Evolutionary conservation across 345 rosid species (phyloP).

Genomic region (Boechera retrofracta): DNA sequence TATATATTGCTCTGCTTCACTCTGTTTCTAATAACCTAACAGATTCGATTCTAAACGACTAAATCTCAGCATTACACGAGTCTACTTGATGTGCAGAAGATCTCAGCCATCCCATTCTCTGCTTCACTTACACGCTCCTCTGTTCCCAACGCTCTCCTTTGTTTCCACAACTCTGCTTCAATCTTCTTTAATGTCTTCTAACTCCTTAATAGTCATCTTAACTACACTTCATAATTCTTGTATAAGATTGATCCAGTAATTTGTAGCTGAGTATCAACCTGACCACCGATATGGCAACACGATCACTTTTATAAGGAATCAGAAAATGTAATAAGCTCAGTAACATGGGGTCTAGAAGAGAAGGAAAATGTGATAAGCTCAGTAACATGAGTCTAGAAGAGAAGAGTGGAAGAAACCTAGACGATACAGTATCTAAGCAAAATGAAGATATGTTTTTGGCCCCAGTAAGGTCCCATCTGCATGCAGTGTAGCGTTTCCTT

Average conservation of each 20-base stretch:
- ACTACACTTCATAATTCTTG: too few relatives aligned
- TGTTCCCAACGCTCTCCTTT: too few relatives aligned
- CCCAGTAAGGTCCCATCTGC: slow-evolving; percentile 95
- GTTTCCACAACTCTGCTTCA: too few relatives aligned
- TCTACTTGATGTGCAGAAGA: too few relatives aligned
- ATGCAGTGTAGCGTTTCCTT: slow-evolving; percentile 94
- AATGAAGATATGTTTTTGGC: slow-evolving; percentile 92
- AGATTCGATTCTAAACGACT: too few relatives aligned
- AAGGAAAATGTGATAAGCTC: slow-evolving; percentile 4
- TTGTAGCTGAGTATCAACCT: slow-evolving; percentile 93
- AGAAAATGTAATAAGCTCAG: slow-evolving; percentile 20
- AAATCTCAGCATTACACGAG: too few relatives aligned
- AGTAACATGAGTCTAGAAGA: slow-evolving; percentile 8
- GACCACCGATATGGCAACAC: slow-evolving; percentile 70
- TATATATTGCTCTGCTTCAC: too few relatives aligned
- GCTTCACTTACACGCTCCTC: too few relatives aligned
- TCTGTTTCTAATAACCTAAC: too few relatives aligned
- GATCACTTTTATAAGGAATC: slow-evolving; percentile 16
- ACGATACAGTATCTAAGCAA: slow-evolving; percentile 22
- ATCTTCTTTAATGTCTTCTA: too few relatives aligned
- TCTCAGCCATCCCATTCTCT: too few relatives aligned
- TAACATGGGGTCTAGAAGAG: neutral
- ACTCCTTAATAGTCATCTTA: too few relatives aligned
- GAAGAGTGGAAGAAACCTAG: slow-evolving; percentile 9
- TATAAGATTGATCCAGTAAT: slow-evolving; percentile 80